phyloP scores from a whole-genome alignment of 805 yeast genomes.

The Gaillardinia entomophila region DNA sequence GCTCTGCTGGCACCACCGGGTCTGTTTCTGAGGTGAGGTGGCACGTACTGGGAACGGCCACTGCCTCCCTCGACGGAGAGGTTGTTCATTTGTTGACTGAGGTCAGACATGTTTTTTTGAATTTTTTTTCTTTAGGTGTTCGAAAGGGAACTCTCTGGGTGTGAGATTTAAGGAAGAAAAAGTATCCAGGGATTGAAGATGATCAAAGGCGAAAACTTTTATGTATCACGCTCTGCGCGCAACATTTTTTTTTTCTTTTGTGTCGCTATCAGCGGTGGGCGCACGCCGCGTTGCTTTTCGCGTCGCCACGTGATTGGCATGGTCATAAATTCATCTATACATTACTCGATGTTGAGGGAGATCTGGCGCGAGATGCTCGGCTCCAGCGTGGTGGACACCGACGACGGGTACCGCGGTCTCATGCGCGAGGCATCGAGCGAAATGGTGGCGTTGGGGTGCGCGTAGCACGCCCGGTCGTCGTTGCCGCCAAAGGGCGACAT shows the following conservation, averaged over 20 bases:
- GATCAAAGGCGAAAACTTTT: background rate
- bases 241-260: background rate
- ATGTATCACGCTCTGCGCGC: background rate
- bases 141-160: background rate
- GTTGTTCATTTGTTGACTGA: conserved; percentile 52
- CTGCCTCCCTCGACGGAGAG: conserved; percentile 42
- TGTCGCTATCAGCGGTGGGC: background rate
- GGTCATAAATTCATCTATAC: background rate
- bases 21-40: conserved; percentile 30
- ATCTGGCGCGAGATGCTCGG: background rate
- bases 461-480: conserved; percentile 36
- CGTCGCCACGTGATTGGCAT: background rate
- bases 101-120: conserved; percentile 47
- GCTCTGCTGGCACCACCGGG: conserved; percentile 27
- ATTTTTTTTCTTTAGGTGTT: conserved; percentile 2
- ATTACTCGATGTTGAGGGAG: background rate
- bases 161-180: background rate
- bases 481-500: conserved; percentile 10
- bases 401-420: background rate
- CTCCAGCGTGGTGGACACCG: background rate
- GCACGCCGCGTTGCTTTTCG: background rate
- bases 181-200: background rate
- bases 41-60: conserved; percentile 37
- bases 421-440: conserved; percentile 8
- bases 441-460: conserved; percentile 39